These are phyloP conservation scores for Aspergillus pseudoterreus DNA, from an alignment of 2,329 filamentous ascomycete species.

Conservation along the genomic window DNA sequence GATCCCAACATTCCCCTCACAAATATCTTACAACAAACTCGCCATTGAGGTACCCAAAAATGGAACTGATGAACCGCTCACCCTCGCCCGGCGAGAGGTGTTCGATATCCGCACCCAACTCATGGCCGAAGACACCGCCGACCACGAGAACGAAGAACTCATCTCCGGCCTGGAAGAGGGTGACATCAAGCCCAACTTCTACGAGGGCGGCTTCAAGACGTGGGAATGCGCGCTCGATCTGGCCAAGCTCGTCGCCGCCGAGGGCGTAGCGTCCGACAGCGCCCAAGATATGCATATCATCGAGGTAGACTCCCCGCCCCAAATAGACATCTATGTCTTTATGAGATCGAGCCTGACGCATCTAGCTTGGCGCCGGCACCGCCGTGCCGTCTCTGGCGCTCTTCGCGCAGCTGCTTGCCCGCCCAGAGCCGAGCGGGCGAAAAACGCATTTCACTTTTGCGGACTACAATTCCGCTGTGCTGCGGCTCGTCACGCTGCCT, in stretches of 20 bases:
- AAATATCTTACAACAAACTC: conserved; percentile 56
- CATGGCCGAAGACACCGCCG: conserved; percentile 54
- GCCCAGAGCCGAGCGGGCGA: conserved; percentile 10
- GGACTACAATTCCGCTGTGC: conserved; percentile 60
- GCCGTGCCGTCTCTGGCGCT: conserved; percentile 56
- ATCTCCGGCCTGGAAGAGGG: conserved; percentile 50
- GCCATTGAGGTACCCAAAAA: conserved; percentile 33
- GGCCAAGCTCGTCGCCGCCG: conserved; percentile 36
- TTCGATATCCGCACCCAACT: conserved; percentile 63
- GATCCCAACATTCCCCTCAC: conserved; percentile 55
- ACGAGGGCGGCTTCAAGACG: conserved; percentile 66
- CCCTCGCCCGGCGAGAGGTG: conserved; percentile 56
- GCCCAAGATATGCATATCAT: conserved; percentile 37
- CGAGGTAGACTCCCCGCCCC: conserved; percentile 24
- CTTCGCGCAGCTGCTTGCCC: conserved; percentile 49
- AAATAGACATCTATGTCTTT: neutral
- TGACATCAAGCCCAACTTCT: conserved; percentile 58
- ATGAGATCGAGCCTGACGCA: neutral
- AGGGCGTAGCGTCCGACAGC: conserved; percentile 10
- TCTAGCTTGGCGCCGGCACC: conserved; percentile 59
- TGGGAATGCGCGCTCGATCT: conserved; percentile 65
- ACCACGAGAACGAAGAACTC: conserved; percentile 41
- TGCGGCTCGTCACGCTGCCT: conserved; percentile 59
- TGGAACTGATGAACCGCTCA: conserved; percentile 12
- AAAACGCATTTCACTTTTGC: conserved; percentile 52